Evolutionary conservation across 2,329 filamentous ascomycete species (phyloP), one percentile per base, ranked within the genome.

Genomic region (Fusarium neocosmosporiellum): DNA sequence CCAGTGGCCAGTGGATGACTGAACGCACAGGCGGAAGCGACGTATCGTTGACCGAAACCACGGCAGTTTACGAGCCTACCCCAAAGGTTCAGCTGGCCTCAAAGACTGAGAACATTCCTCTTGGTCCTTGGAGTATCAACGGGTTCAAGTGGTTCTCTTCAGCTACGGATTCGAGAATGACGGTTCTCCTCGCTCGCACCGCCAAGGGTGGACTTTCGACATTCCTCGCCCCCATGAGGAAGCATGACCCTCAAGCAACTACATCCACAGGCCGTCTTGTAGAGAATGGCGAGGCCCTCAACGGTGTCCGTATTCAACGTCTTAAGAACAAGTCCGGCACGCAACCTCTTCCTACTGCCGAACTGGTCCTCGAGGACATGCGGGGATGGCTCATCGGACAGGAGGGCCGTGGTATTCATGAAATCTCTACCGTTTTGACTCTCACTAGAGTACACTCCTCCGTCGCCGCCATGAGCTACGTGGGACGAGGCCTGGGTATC

Each of bases 1-100:
- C 91, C 0, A 92, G 88, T 43, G 92, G 92, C 0, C 92, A 94
- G 78, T 94, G 92, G 92, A 94, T 94, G 92, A 94, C 92, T 0
- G 92, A 94, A 74, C 85, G 92, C 3, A 85, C 86, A 0, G 92
- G 92, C 2, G 92, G 92, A 0, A 92, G 90, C 70, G 92, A 94
- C 75, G 90, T 94, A 2, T 89, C 89, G 5, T 85, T 87, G 39
- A 93, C 90, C 0, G 92, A 94, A 80, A 94, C 92, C 0, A 80
- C 88, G 6, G 90, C 91, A 5, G 80, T 65, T 29, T 75, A 77
- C 1, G 53, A 74, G 14, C 75, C 78, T 10, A 36, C 8, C 1
- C 14, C 36, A 1, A 55, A 65, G 1, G 27, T 9, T 4, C 27
- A 20, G 2, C n/a, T 71, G 2, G 73, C 75, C 7, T 77, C 70